Conservation (phyloP, 1,284 basidiomycete genomes). For the Macrocybe sp. region DNA sequence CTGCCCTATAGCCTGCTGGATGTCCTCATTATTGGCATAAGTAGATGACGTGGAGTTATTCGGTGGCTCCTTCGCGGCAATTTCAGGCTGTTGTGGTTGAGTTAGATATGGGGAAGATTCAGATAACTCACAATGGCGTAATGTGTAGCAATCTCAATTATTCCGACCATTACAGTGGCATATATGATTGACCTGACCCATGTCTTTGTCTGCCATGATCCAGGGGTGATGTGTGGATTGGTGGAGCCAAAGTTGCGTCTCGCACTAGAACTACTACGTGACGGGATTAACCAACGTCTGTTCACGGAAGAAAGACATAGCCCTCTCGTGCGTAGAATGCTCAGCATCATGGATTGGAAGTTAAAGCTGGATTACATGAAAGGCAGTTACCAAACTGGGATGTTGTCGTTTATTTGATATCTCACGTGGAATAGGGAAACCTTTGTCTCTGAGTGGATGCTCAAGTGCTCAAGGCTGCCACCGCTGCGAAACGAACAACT, state of each 20-base stretch:
- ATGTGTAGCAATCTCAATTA: constrained; percentile 22
- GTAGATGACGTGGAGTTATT: constrained; percentile 8
- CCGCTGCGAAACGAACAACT: constrained; percentile 50
- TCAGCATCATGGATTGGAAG: too few species aligned
- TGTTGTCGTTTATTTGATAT: too few species aligned
- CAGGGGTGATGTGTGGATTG: constrained; percentile 67
- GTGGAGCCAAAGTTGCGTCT: too few species aligned
- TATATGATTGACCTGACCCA: constrained; percentile 55
- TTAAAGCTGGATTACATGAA: too few species aligned
- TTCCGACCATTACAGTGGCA: constrained; percentile 26
- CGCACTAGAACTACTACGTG: too few species aligned
- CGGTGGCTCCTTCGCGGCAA: background rate
- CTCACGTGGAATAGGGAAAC: too few species aligned
- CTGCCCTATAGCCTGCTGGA: constrained; percentile 51
- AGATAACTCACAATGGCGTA: constrained; percentile 22
- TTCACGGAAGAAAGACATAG: too few species aligned
- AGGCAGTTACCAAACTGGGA: too few species aligned
- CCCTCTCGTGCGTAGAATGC: too few species aligned
- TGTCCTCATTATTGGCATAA: constrained; percentile 44
- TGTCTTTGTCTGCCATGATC: constrained; percentile 73
- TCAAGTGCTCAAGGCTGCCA: too few species aligned
- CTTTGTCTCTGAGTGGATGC: too few species aligned
- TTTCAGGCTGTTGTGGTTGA: constrained; percentile 3
- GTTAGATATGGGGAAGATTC: background rate
- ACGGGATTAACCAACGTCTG: too few species aligned